Percentiles rank a stretch among this genome's conserved stretches.
These are phyloP conservation scores for Termitomyces eurrhizus DNA, from an alignment of 768 basidiomycete species.

Conservation along the genomic window DNA sequence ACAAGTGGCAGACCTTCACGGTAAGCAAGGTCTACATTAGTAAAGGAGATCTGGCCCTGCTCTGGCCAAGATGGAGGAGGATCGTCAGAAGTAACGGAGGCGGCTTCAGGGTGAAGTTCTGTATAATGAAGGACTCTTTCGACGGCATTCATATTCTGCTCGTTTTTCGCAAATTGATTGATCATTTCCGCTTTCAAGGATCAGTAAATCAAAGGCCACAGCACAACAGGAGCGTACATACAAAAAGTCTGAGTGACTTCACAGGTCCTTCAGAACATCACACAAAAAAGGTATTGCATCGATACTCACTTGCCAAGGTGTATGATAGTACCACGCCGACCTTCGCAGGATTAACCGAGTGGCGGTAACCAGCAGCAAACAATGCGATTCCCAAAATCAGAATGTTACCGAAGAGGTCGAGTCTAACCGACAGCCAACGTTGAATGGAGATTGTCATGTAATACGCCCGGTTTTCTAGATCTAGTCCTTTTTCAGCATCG, in stretches of 20 bases:
- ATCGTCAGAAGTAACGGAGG: conserved; percentile 36
- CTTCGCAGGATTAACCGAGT: conserved; percentile 52
- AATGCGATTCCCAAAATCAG: conserved; percentile 66
- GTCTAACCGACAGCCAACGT: conserved; percentile 57
- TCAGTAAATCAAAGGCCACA: not conserved
- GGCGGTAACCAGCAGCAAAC: conserved; percentile 61
- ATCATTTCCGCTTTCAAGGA: conserved; percentile 45
- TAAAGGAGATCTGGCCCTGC: conserved; percentile 51
- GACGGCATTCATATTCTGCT: conserved; percentile 71
- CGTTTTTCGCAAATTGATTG: conserved; percentile 52
- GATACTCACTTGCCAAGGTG: conserved; percentile 42
- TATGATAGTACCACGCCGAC: conserved; percentile 61
- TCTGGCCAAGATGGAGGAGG: conserved; percentile 47
- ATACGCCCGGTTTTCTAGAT: conserved; percentile 60
- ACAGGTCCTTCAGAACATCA: not conserved
- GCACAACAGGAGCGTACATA: conserved; percentile 23
- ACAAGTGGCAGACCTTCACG: conserved; percentile 62
- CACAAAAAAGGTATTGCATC: not conserved
- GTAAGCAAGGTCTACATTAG: conserved; percentile 54
- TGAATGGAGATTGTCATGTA: conserved; percentile 65
- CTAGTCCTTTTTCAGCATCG: conserved; percentile 49
- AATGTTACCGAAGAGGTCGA: conserved; percentile 66
- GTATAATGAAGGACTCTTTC: conserved; percentile 70
- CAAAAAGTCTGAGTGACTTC: conserved; percentile 52
- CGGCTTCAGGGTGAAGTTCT: conserved; percentile 56